These are phyloP conservation scores for Yarrowia sp. DNA, from an alignment of 805 yeast species.

Conservation along the genomic window DNA sequence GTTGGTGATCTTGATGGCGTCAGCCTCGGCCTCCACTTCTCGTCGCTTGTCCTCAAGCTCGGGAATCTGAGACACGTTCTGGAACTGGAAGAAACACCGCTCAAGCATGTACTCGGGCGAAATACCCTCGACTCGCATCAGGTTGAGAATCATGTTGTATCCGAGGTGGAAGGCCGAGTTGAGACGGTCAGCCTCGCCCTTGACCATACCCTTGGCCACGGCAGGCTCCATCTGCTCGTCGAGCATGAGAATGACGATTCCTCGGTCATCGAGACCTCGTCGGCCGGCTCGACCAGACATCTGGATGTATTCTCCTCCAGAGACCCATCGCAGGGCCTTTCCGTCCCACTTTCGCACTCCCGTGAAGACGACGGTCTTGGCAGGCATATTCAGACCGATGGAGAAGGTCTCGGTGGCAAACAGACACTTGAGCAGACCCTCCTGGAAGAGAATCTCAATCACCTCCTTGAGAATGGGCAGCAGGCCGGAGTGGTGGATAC, in stretches of 20 bases:
- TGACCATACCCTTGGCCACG: slow-evolving; percentile 99
- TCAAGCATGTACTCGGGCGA: slow-evolving; percentile 98
- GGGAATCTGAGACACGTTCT: slow-evolving; percentile 91
- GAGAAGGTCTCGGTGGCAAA: slow-evolving; percentile 99
- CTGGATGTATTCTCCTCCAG: slow-evolving; percentile 99
- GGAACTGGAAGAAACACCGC: slow-evolving; percentile 93
- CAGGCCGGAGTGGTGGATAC: slow-evolving; percentile 97
- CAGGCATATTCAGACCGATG: slow-evolving; percentile 99
- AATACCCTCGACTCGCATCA: slow-evolving; percentile 97
- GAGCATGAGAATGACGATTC: slow-evolving; percentile 99
- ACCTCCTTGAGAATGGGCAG: slow-evolving; percentile 93
- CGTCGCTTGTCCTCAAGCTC: slow-evolving; percentile 70
- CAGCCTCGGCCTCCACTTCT: slow-evolving; percentile 54
- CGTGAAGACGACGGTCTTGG: slow-evolving; percentile 97
- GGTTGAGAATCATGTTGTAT: slow-evolving; percentile 91
- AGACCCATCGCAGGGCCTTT: slow-evolving; percentile 95
- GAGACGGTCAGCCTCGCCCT: slow-evolving; percentile 96
- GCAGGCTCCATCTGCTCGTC: slow-evolving; percentile 99
- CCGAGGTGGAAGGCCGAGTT: slow-evolving; percentile 98
- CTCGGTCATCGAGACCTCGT: slow-evolving; percentile 98
- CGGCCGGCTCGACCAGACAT: slow-evolving; percentile 99
- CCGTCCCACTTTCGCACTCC: slow-evolving; percentile 99
- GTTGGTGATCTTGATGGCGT: slow-evolving; percentile 68
- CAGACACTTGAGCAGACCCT: slow-evolving; percentile 90
- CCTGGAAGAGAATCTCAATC: slow-evolving; percentile 95